phyloP scores from a whole-genome alignment of 805 yeast genomes.

The Yamadazyma nakazawae region DNA sequence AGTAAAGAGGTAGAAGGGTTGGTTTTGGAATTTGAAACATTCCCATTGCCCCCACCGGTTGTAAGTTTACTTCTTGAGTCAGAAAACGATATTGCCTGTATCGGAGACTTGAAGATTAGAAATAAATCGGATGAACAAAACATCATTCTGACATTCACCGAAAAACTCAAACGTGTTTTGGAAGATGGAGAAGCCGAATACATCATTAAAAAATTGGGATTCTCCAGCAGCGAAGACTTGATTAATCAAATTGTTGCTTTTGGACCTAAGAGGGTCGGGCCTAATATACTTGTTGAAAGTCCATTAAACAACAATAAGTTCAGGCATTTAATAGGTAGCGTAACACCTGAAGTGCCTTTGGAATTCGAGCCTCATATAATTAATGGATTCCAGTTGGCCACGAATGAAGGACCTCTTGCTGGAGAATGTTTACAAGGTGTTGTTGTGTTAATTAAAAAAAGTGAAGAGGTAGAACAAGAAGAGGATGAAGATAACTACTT shows the following conservation, averaged over 20 bases:
- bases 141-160: conserved; percentile 6
- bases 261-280: conserved; percentile 76
- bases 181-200: conserved; percentile 7
- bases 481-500: conserved; percentile 24
- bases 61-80: conserved; percentile 48
- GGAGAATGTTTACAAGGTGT: conserved; percentile 87
- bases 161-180: conserved; percentile 10
- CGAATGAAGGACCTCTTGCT: conserved; percentile 81
- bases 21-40: conserved; percentile 44
- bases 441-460: conserved; percentile 41
- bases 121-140: conserved; percentile 12
- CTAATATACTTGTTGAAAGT: conserved; percentile 67
- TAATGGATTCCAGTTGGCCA: conserved; percentile 83
- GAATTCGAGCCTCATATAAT: conserved; percentile 59
- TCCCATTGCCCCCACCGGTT: conserved; percentile 55
- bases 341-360: conserved; percentile 18
- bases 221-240: conserved; percentile 18
- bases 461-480: conserved; percentile 20
- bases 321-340: conserved; percentile 23
- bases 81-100: conserved; percentile 40
- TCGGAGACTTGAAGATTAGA: conserved; percentile 20
- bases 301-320: conserved; percentile 26
- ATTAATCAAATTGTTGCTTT: conserved; percentile 50
- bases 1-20: conserved; percentile 16
- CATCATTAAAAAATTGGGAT: conserved; percentile 12